phyloP scores from a whole-genome alignment of 352 stramenopile genomes.

The Pythium scleroteichum region DNA sequence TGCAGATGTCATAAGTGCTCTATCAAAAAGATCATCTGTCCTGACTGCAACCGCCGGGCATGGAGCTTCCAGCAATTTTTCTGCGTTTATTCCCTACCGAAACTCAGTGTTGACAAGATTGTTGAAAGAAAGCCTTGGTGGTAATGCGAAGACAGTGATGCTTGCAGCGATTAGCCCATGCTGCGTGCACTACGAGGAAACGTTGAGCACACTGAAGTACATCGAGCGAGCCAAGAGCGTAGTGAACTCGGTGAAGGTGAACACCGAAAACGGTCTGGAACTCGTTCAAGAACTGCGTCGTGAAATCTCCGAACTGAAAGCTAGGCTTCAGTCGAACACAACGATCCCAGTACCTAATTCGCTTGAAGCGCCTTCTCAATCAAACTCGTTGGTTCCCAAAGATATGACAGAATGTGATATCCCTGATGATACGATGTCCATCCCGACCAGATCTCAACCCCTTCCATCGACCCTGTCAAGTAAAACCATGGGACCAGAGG shows the following conservation, averaged over 20 bases:
- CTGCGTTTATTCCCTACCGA: conserved; percentile 82
- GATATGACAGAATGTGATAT: neutral
- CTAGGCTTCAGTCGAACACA: conserved; percentile 29
- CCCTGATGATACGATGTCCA: neutral
- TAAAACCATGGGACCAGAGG: conserved; percentile 13
- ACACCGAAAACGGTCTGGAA: conserved; percentile 35
- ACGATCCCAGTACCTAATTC: neutral
- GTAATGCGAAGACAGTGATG: conserved; percentile 84
- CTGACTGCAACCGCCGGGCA: neutral
- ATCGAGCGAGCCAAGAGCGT: conserved; percentile 69
- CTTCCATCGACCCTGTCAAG: neutral
- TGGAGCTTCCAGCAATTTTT: conserved; percentile 13
- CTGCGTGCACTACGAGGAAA: conserved; percentile 85
- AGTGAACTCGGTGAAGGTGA: conserved; percentile 42
- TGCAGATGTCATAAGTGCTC: conserved; percentile 79
- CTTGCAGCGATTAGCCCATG: conserved; percentile 87
- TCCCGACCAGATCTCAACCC: no score
- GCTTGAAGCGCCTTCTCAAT: neutral
- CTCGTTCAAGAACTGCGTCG: conserved; percentile 35
- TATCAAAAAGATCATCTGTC: conserved; percentile 39
- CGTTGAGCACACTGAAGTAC: conserved; percentile 82
- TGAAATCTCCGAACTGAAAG: conserved; percentile 50
- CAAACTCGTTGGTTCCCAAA: conserved; percentile 1
- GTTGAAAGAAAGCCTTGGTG: conserved; percentile 78
- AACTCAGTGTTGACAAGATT: conserved; percentile 88